Conservation (phyloP, 2,329 filamentous ascomycete genomes). For the Trichoderma brevicompactum region DNA sequence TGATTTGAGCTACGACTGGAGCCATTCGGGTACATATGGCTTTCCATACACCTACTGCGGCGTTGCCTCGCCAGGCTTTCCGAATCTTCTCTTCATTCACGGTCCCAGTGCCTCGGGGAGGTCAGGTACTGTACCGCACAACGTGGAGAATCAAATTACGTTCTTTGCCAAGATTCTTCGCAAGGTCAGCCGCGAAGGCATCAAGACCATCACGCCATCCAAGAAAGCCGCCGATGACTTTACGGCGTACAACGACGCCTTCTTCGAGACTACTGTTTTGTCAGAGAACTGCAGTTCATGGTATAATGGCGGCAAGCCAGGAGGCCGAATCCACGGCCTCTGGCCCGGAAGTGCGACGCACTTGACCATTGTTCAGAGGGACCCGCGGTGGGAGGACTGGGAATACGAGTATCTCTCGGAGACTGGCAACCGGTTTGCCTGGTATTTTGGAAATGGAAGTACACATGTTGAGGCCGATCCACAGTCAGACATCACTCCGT, state of each 20-base stretch:
- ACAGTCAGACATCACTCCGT: conserved; percentile 64
- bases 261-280: conserved; percentile 59
- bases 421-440: conserved; percentile 59
- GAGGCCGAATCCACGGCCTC: conserved; percentile 66
- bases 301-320: conserved; percentile 70
- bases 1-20: conserved; percentile 62
- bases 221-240: conserved; percentile 67
- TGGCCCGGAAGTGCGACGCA: conserved; percentile 72
- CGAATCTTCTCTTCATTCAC: conserved; percentile 68
- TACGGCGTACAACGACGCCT: conserved; percentile 60
- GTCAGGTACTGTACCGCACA: conserved; percentile 69
- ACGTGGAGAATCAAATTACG: conserved; percentile 66
- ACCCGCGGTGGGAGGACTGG: conserved; percentile 62
- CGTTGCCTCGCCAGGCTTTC: conserved; percentile 65
- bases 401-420: conserved; percentile 52
- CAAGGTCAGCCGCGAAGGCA: conserved; percentile 68
- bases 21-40: conserved; percentile 56
- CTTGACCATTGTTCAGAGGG: conserved; percentile 59
- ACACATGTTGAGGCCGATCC: conserved; percentile 62
- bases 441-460: conserved; percentile 70
- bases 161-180: conserved; percentile 70
- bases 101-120: conserved; percentile 64
- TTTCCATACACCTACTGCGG: conserved; percentile 72
- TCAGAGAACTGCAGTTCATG: conserved; percentile 69
- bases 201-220: conserved; percentile 63